A percentile compares a stretch with the other conserved stretches of the same genome.
phyloP scores from a whole-genome alignment of 163 green algal species.

The Chlorella variabilis region DNA sequence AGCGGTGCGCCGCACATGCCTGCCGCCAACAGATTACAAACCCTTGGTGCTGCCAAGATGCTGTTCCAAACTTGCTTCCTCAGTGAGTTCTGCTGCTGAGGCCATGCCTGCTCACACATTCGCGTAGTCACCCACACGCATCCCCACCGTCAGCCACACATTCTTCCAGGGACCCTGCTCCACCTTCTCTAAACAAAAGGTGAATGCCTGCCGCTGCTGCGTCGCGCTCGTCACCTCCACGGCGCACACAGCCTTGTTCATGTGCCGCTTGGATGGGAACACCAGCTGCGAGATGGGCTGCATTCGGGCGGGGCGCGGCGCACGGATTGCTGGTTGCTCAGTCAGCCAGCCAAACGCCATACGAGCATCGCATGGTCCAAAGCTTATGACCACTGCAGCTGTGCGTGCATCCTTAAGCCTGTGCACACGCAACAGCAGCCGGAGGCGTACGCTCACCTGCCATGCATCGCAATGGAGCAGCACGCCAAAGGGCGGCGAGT shows the following conservation, averaged over 20 bases:
- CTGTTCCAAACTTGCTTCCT: too few relatives aligned
- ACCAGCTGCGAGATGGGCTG: slow-evolving; percentile 51
- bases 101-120: neutral
- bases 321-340: too few relatives aligned
- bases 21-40: too few relatives aligned
- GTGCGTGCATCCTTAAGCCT: too few relatives aligned
- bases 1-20: too few relatives aligned
- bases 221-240: slow-evolving; percentile 36
- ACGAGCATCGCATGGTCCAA: too few relatives aligned
- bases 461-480: slow-evolving; percentile 59
- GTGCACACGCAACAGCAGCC: too few relatives aligned
- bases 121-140: slow-evolving; percentile 38
- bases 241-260: slow-evolving; percentile 56
- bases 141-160: slow-evolving; percentile 36
- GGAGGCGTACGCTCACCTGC: slow-evolving; percentile 37
- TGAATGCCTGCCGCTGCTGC: slow-evolving; percentile 38
- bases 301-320: too few relatives aligned
- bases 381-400: too few relatives aligned
- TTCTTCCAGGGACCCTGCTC: slow-evolving; percentile 49
- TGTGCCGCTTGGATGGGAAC: slow-evolving; percentile 51
- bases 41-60: too few relatives aligned
- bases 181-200: slow-evolving; percentile 64
- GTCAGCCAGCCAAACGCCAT: too few relatives aligned
- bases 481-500: slow-evolving; percentile 30
- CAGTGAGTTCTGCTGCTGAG: too few relatives aligned